Percentiles rank a stretch among this genome's conserved stretches.
phyloP scores from a whole-genome alignment of 805 yeast species.

The Metschnikowia anglica region DNA sequence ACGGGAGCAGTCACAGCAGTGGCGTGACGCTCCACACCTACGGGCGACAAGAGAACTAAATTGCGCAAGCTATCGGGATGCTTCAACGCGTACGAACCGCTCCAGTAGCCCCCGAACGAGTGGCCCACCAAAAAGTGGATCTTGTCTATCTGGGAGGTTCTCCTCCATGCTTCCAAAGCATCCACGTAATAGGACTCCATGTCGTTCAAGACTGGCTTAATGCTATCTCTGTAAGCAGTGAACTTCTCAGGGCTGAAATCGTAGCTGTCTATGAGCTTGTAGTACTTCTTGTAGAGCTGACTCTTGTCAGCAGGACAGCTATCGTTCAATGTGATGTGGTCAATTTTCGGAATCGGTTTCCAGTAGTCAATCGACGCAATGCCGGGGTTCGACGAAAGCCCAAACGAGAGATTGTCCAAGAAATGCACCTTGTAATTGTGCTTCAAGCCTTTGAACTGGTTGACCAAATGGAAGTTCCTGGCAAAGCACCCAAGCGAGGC shows the following conservation, averaged over 20 bases:
- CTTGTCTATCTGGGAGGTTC: constrained; percentile 44
- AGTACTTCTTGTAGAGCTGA: constrained; percentile 37
- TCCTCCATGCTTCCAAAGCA: constrained; percentile 67
- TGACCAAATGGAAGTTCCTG: constrained; percentile 47
- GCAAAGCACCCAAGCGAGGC: constrained; percentile 58
- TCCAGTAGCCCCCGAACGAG: constrained; percentile 76
- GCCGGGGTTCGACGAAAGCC: constrained; percentile 50
- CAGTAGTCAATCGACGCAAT: constrained; percentile 16
- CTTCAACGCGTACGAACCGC: constrained; percentile 59
- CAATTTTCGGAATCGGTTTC: constrained; percentile 22
- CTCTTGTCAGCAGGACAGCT: constrained; percentile 28
- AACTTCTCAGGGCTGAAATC: constrained; percentile 28
- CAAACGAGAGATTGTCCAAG: constrained; percentile 51
- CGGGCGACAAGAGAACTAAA: constrained; percentile 68
- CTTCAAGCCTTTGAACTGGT: constrained; percentile 25
- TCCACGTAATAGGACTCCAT: constrained; percentile 58
- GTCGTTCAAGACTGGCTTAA: constrained; percentile 38
- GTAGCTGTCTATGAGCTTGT: constrained; percentile 40
- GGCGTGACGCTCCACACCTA: constrained; percentile 72
- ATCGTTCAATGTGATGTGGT: constrained; percentile 29
- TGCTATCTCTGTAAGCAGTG: constrained; percentile 32
- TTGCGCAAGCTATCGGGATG: constrained; percentile 55
- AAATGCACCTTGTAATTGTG: constrained; percentile 48
- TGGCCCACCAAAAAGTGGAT: constrained; percentile 69
- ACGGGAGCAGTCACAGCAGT: constrained; percentile 50